A percentile compares a stretch with the other conserved stretches of the same genome.
Evolutionary conservation across 257 asterid genomes (phyloP).

Genomic region (Echium plantagineum): DNA sequence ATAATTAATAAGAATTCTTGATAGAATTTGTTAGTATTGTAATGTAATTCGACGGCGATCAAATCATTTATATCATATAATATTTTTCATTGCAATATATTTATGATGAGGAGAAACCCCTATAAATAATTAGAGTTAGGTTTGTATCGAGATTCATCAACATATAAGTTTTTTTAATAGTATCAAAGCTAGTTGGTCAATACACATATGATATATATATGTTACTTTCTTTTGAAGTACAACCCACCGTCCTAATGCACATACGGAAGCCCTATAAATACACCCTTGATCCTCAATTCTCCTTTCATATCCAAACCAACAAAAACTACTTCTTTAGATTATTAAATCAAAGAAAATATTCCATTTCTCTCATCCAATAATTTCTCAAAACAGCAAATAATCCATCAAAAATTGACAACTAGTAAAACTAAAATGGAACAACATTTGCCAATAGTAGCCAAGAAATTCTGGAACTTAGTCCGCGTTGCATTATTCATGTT

Average conservation of each 20-base stretch:
- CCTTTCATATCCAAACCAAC: constrained; percentile 2
- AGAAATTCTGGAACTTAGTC: constrained; percentile 15
- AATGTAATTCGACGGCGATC: too few relatives aligned
- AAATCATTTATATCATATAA: too few relatives aligned
- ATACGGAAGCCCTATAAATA: not conserved
- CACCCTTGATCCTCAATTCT: not conserved
- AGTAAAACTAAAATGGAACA: constrained; percentile 11
- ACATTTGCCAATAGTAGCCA: constrained; percentile 13
- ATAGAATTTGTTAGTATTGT: too few relatives aligned
- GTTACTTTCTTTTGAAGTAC: not conserved
- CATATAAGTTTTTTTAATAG: too few relatives aligned
- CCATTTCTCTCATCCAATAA: not conserved
- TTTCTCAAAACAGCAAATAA: not conserved
- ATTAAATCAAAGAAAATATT: not conserved
- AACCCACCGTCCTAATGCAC: not conserved
- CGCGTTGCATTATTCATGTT: constrained; percentile 13
- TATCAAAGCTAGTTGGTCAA: too few relatives aligned
- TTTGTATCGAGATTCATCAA: too few relatives aligned
- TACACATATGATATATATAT: not conserved
- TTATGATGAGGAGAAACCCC: too few relatives aligned
- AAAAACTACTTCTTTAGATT: not conserved
- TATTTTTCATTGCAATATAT: too few relatives aligned
- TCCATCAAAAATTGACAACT: not conserved
- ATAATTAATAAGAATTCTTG: too few relatives aligned
- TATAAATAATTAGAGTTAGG: too few relatives aligned